Percentiles rank a stretch among this genome's conserved stretches.
Conservation (phyloP, 2,329 filamentous ascomycete species). For the Ustilaginoidea virens region DNA sequence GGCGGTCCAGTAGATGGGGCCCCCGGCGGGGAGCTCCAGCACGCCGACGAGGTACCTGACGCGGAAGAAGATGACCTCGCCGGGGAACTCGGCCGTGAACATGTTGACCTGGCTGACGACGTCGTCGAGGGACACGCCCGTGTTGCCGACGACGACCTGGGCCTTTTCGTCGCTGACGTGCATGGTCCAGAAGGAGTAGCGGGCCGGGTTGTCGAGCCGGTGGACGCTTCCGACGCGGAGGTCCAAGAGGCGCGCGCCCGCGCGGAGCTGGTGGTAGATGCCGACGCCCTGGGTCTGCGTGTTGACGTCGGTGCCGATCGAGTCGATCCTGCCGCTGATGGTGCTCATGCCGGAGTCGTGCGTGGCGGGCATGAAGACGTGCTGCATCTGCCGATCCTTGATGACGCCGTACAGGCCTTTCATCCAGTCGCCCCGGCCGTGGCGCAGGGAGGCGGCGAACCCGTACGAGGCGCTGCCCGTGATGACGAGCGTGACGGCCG, state of each 20-base stretch:
- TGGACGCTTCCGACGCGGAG: constrained; percentile 23
- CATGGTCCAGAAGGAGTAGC: constrained; percentile 22
- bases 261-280: constrained; percentile 27
- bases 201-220: constrained; percentile 4
- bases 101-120: constrained; percentile 27
- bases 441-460: constrained; percentile 15
- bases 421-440: constrained; percentile 18
- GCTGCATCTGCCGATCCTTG: constrained; percentile 22
- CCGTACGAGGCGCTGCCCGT: constrained; percentile 18
- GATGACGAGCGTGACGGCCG: constrained; percentile 18
- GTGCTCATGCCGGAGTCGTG: constrained; percentile 33
- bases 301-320: constrained; percentile 22
- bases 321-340: constrained; percentile 18
- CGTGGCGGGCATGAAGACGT: constrained; percentile 31
- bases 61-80: constrained; percentile 29
- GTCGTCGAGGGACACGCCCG: constrained; percentile 26
- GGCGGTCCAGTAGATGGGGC: constrained; percentile 18
- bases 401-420: constrained; percentile 15
- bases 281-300: constrained; percentile 29
- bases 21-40: constrained; percentile 16
- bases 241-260: constrained; percentile 31
- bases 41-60: constrained; percentile 26
- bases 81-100: constrained; percentile 26
- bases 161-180: constrained; percentile 22
- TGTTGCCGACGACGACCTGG: constrained; percentile 24